A percentile compares a stretch with the other conserved stretches of the same genome.
Conservation (phyloP, 768 basidiomycete species). For the Phlebiopsis flavidoalba region DNA sequence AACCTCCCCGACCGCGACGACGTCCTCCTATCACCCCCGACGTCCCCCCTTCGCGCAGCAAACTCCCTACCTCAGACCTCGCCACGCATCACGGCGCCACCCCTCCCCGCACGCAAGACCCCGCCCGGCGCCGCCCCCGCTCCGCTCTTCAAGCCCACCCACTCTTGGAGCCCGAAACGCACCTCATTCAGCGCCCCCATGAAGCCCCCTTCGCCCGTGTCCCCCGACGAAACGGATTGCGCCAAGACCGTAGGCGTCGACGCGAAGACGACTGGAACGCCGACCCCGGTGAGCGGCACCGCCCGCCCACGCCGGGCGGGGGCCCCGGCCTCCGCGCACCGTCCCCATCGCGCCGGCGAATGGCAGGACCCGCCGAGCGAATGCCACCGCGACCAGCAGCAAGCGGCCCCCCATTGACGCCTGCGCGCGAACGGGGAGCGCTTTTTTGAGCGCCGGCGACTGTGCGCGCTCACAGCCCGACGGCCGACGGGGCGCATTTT, state of each 20-base stretch:
- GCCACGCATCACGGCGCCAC: slow-evolving; percentile 14
- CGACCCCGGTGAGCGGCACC: slow-evolving; percentile 18
- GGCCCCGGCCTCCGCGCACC: slow-evolving; percentile 48
- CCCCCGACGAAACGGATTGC: not conserved
- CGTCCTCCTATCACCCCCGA: slow-evolving; percentile 21
- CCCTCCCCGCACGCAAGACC: slow-evolving; percentile 20
- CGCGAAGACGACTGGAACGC: slow-evolving; percentile 19
- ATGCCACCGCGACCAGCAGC: too few species aligned
- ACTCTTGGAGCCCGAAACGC: slow-evolving; percentile 33
- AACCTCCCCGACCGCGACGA: slow-evolving; percentile 54
- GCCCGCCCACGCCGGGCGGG: slow-evolving; percentile 43
- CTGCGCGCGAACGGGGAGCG: too few species aligned
- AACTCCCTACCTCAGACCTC: slow-evolving; percentile 8
- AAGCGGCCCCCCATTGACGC: too few species aligned
- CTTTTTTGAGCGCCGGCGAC: too few species aligned
- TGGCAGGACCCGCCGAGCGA: too few species aligned
- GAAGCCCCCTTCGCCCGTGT: not conserved
- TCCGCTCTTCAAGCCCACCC: slow-evolving; percentile 37
- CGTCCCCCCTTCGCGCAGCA: slow-evolving; percentile 18
- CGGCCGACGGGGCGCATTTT: too few species aligned
- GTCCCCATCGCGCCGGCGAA: slow-evolving; percentile 36
- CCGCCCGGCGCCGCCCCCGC: slow-evolving; percentile 13
- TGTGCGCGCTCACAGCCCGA: too few species aligned
- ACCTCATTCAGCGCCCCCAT: not conserved
- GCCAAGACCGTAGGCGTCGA: not conserved